phyloP scores from a whole-genome alignment of 176 grass and related monocot genomes.

The Stipa capillata region DNA sequence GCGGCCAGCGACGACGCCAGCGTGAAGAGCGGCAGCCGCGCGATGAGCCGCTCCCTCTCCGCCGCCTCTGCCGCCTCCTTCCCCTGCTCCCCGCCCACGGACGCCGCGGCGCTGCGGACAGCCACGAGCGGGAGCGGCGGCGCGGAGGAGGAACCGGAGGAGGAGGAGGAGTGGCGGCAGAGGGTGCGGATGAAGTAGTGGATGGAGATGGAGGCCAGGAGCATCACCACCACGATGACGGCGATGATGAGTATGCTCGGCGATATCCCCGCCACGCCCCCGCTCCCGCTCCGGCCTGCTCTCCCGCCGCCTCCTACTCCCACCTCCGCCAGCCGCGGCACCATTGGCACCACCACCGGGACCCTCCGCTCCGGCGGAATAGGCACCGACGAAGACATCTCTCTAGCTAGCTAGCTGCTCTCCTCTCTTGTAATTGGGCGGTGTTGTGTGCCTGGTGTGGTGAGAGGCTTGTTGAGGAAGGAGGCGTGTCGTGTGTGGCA shows the following conservation, averaged over 20 bases:
- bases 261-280: conserved; percentile 38
- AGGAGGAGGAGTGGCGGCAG: conserved; percentile 18
- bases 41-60: conserved; percentile 39
- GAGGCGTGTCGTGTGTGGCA: conserved; percentile 27
- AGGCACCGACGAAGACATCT: conserved; percentile 14
- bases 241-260: conserved; percentile 61
- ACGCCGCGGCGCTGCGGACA: background rate
- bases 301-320: background rate
- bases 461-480: background rate
- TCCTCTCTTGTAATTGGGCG: background rate
- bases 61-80: conserved; percentile 28
- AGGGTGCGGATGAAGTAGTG: conserved; percentile 53
- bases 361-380: conserved; percentile 17
- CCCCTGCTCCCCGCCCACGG: conserved; percentile 3
- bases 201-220: conserved; percentile 40
- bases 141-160: background rate
- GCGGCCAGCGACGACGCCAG: conserved; percentile 51
- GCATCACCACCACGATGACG: conserved; percentile 54
- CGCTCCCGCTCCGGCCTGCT: background rate
- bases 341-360: conserved; percentile 20
- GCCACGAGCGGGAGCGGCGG: conserved; percentile 34
- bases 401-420: background rate
- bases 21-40: conserved; percentile 68
- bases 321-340: conserved; percentile 15
- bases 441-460: background rate